A percentile compares a stretch with the other conserved stretches of the same genome.
Conservation (phyloP, 768 basidiomycete species). For the Phaeotremella skinneri region DNA sequence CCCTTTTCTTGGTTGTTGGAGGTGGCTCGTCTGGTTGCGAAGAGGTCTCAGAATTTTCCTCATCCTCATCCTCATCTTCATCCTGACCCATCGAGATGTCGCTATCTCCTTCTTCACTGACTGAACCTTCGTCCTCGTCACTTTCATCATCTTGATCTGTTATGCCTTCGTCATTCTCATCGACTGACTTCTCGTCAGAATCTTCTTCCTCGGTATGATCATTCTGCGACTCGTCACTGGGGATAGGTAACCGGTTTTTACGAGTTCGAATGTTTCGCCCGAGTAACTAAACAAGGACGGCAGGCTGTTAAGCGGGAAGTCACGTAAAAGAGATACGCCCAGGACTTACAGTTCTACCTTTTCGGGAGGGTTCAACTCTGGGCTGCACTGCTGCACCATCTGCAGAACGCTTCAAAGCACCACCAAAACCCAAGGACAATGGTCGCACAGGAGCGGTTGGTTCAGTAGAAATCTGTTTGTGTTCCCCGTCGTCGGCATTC, state of each 20-base stretch:
- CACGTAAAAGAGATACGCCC: no score
- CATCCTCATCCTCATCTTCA: conserved; percentile 31
- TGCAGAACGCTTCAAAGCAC: conserved; percentile 64
- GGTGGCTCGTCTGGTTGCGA: conserved; percentile 8
- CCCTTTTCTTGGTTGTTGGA: conserved; percentile 37
- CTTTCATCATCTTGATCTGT: conserved; percentile 39
- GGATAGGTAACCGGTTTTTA: background rate
- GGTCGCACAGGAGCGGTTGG: conserved; percentile 4
- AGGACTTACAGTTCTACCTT: conserved; percentile 16
- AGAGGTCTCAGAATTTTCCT: conserved; percentile 33
- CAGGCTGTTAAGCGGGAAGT: no score
- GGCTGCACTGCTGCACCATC: conserved; percentile 64
- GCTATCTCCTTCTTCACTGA: conserved; percentile 14
- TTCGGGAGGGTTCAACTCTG: conserved; percentile 55
- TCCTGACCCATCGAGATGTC: conserved; percentile 27
- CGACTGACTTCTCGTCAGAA: conserved; percentile 26
- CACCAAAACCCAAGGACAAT: conserved; percentile 56
- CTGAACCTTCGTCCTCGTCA: conserved; percentile 16
- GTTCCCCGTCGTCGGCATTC: no score
- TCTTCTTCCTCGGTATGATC: conserved; percentile 22
- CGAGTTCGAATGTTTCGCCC: conserved; percentile 8
- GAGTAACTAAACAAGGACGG: background rate
- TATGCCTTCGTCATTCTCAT: conserved; percentile 40
- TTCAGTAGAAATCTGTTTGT: background rate
- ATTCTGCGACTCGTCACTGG: conserved; percentile 32